phyloP scores from a whole-genome alignment of 1,284 basidiomycete species.

The Marasmius oreades region DNA sequence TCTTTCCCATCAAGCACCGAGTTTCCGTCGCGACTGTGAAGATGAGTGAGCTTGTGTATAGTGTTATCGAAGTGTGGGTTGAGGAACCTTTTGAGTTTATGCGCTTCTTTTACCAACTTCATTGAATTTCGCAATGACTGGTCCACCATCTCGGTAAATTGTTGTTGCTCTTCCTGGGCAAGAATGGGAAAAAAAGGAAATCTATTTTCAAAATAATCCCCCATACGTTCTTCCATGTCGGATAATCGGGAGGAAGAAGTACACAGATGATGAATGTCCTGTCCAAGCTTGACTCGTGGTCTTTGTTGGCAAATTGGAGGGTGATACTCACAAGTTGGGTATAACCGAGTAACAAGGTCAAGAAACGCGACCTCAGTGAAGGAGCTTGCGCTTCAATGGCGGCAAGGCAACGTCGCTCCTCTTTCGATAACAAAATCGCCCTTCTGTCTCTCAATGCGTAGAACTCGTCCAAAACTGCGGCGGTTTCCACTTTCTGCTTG shows the following conservation, averaged over 20 bases:
- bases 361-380: not conserved
- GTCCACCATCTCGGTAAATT: constrained; percentile 20
- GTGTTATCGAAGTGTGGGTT: too few species aligned
- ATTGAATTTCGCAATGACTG: constrained; percentile 20
- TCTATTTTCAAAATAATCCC: constrained; percentile 34
- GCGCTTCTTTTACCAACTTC: constrained; percentile 24
- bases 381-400: not conserved
- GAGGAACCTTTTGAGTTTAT: constrained; percentile 21
- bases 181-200: constrained; percentile 29
- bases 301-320: not conserved
- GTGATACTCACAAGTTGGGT: not conserved
- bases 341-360: not conserved
- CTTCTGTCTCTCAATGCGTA: constrained; percentile 18
- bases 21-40: too few species aligned
- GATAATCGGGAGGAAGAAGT: constrained; percentile 26
- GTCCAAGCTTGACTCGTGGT: too few species aligned
- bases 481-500: constrained; percentile 25
- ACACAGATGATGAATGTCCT: constrained; percentile 40
- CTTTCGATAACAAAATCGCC: not conserved
- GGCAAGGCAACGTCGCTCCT: not conserved
- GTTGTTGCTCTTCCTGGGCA: constrained; percentile 24
- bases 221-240: constrained; percentile 33
- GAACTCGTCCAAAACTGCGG: constrained; percentile 31
- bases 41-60: too few species aligned
- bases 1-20: constrained; percentile 14